Evolutionary conservation across 495 filamentous ascomycete genomes (phyloP).

Genomic region (Neurospora sublineolata): DNA sequence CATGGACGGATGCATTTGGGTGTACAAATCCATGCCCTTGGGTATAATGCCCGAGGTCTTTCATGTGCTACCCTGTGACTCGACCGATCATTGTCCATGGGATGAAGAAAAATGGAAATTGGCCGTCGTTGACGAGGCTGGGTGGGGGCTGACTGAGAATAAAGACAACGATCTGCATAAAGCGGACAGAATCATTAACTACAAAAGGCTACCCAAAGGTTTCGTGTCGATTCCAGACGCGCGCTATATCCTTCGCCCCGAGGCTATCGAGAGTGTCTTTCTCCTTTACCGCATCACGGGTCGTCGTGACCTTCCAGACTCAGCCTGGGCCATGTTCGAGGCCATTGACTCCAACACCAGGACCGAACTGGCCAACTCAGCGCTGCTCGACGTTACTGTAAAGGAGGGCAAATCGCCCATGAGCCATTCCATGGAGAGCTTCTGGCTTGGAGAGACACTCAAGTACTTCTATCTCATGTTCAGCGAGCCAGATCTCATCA

Average conservation of each 20-base stretch:
- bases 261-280: conserved; percentile 57
- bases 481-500: conserved; percentile 54
- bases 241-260: conserved; percentile 63
- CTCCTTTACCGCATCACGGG: conserved; percentile 60
- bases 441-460: conserved; percentile 39
- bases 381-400: conserved; percentile 30
- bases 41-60: conserved; percentile 82
- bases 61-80: conserved; percentile 47
- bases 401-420: conserved; percentile 13
- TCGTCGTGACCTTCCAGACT: conserved; percentile 36
- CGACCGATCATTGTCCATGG: conserved; percentile 51
- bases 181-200: conserved; percentile 33
- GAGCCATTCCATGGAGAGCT: conserved; percentile 40
- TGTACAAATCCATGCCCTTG: conserved; percentile 56
- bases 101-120: conserved; percentile 47
- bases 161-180: conserved; percentile 5
- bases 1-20: conserved; percentile 77
- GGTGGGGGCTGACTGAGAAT: neutral
- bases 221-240: conserved; percentile 46
- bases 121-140: conserved; percentile 7
- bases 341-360: conserved; percentile 35
- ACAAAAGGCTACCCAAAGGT: conserved; percentile 54
- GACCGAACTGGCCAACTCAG: conserved; percentile 40
- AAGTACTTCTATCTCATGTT: conserved; percentile 70
- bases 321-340: conserved; percentile 50